Evolutionary conservation across 257 asterid species (phyloP).

Genomic region (Fraxinus americana): DNA sequence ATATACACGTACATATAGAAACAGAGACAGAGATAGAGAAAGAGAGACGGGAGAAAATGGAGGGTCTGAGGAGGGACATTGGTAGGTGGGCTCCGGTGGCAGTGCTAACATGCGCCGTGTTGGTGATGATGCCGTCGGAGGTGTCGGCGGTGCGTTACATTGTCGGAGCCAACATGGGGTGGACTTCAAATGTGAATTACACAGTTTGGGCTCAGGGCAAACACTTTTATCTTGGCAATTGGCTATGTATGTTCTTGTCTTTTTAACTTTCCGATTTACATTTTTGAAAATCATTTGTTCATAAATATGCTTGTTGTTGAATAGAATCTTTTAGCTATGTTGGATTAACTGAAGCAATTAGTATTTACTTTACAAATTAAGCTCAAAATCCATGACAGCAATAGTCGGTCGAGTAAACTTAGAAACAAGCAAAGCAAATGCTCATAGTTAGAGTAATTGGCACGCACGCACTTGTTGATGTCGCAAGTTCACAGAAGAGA

Average conservation of each 20-base stretch:
- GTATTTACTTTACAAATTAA: background rate
- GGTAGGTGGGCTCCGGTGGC: slow-evolving; percentile 37
- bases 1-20: background rate
- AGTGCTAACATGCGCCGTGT: slow-evolving; percentile 44
- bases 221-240: slow-evolving; percentile 64
- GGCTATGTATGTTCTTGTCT: slow-evolving; percentile 60
- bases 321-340: background rate
- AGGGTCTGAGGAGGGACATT: slow-evolving; percentile 28
- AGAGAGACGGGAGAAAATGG: slow-evolving; percentile 23
- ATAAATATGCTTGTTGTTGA: background rate
- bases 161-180: slow-evolving; percentile 53
- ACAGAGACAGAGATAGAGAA: slow-evolving; percentile 5
- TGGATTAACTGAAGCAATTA: background rate
- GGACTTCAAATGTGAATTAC: slow-evolving; percentile 56
- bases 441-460: background rate
- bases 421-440: background rate
- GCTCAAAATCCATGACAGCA: too few relatives aligned
- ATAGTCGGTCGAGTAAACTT: too few relatives aligned
- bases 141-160: slow-evolving; percentile 54
- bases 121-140: slow-evolving; percentile 46
- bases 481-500: background rate
- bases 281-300: background rate
- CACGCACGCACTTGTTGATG: background rate
- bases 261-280: slow-evolving; percentile 3
- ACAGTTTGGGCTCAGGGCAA: slow-evolving; percentile 58